Evolutionary conservation across 208 protist genomes (phyloP), one percentile per base, ranked within the genome.

Genomic region (Trypanosoma scelopori): DNA sequence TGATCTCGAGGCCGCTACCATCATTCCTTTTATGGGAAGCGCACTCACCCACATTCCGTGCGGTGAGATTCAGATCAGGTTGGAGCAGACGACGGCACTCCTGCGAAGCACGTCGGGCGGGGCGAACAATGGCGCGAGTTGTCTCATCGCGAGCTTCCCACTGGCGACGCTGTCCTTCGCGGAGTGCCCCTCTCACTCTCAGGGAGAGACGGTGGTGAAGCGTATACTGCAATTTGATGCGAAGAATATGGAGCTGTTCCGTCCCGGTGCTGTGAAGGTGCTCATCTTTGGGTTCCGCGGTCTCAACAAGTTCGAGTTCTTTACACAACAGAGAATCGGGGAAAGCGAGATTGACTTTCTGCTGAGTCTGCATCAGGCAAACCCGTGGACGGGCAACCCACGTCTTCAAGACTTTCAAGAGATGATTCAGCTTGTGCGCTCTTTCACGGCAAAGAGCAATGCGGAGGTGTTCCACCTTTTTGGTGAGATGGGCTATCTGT

Each of bases 371-470:
- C 66, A 67, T 42, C 90, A 95, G 79, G 82, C 78, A 3, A 78
- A 89, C 68, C 90, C 90, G 22, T 95, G 90, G 87, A 95, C 90
- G 11, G 90, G 90, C 30, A 95, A 93, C 64, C 90, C 90, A 45
- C 82, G 85, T 51, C 91, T 93, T 50, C 75, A 76, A 35, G 90
- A 95, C 61, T 93, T 95, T 74, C 85, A 92, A 63, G 87, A 93
- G 62, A 81, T 95, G 62, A 81, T 90, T 43, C 63, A 60, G 28
- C 71, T 95, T 22, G 65, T 93, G 39, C 77, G 81, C 51, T 90
- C 86, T n/a, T 95, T 95, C 67, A 93, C 84, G 0, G 77, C 88
- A 56, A 79, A 82, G 53, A 71, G 69, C 37, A 91, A 90, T 62
- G 76, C 71, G 3, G 67, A 87, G 47, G 83, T 88, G 55, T 87